Base-by-base conservation (phyloP, 495 filamentous ascomycete genomes). In the Letharia columbiana region DNA sequence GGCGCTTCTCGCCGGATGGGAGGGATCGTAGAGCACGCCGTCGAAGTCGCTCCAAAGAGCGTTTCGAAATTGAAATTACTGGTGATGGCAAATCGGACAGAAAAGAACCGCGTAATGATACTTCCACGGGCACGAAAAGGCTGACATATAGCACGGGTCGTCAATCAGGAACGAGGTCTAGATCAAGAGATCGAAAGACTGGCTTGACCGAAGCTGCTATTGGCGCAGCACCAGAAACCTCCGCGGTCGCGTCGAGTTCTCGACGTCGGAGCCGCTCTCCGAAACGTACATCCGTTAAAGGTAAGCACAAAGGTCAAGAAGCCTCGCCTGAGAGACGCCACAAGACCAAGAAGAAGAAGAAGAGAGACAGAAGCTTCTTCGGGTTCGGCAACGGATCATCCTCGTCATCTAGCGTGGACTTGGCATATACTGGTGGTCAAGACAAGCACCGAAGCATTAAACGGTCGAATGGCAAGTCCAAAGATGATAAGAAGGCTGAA, bases 351-450 rank as follows among this genome's bases (percentile, higher is more conserved):
- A 70, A 74, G 17, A 71, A 74, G 64, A 78, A 77, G 70, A 75
- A 74, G 69, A 77, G 66, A 67, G 66, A 72, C 5, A 74, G 74
- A 44, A 81, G 84, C 37, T 83, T 89, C 69, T 88, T 88, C 74
- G 81, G 76, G 57, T 84, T 87, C 69, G 78, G 79, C 41, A 84
- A 84, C 68, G 81, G 77, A 1, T 88, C 86, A 9, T 83, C 83
- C 3, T 86, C 84, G 0, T 86, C 85, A 1, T 76, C 83, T 12
- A 83, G 84, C 70, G 74, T 75, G 31, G 83, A 82, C 66, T 74
- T 87, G 23, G 81, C 80, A 1, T 86, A 83, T 70, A 75, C 77
- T 20, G 72, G 60, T 60, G 74, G 75, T 4, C 76, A 75, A 35
- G 52, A 75, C 0, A 77, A 75, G 68, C 77, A 62, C 63, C 74